Conservation (phyloP, 2,329 filamentous ascomycete genomes). For the Sordariomycetes sp. region DNA sequence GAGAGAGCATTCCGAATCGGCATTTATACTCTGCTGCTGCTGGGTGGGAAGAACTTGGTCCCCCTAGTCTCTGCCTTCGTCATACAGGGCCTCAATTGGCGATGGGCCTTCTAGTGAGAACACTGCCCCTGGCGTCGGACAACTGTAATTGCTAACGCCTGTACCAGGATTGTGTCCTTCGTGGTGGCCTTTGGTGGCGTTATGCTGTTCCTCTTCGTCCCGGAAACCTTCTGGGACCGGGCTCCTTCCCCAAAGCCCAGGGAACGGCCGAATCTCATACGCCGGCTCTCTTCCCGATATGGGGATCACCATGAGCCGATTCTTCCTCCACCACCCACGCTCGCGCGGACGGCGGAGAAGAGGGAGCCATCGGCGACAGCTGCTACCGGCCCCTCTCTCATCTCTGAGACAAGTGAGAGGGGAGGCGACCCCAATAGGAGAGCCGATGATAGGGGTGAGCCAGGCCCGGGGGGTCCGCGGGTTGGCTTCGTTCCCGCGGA, state of each 20-base stretch:
- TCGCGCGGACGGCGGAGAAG: neutral
- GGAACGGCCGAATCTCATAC: conserved; percentile 33
- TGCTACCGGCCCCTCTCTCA: neutral
- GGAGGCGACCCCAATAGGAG: neutral
- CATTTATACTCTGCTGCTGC: conserved; percentile 79
- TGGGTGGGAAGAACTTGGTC: conserved; percentile 85
- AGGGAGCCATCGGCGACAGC: neutral
- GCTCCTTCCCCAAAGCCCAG: conserved; percentile 42
- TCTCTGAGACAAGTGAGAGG: neutral
- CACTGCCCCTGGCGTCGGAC: conserved; percentile 7
- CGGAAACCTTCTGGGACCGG: conserved; percentile 93
- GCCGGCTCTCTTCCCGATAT: conserved; percentile 32
- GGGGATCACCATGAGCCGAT: conserved; percentile 8
- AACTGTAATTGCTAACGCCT: conserved; percentile 9
- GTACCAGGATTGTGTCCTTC: conserved; percentile 64
- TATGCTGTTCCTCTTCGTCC: conserved; percentile 80
- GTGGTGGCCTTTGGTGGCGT: conserved; percentile 60
- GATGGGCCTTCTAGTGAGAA: conserved; percentile 77
- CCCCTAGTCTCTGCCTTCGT: conserved; percentile 80
- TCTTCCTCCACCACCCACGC: conserved; percentile 1
- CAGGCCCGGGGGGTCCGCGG: neutral
- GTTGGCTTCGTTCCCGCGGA: neutral
- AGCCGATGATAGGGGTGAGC: neutral
- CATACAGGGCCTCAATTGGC: conserved; percentile 69
- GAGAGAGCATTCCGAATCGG: conserved; percentile 88